Evolutionary conservation across 83 land plant species (phyloP).

Genomic region (Thuja plicata): DNA sequence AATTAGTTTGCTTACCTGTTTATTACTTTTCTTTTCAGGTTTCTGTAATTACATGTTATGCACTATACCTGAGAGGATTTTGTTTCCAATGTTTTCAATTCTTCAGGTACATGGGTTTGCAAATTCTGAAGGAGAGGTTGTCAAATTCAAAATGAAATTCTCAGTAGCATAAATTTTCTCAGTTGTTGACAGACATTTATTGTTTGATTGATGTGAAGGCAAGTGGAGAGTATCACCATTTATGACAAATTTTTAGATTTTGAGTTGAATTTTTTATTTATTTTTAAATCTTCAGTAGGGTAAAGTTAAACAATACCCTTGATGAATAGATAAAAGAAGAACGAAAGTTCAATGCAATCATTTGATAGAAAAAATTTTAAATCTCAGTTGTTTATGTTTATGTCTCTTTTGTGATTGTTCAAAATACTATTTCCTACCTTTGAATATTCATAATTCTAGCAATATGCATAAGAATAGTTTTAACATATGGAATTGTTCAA

Average conservation of each 20-base stretch:
- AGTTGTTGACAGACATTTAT: background rate
- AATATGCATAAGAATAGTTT: too few relatives aligned
- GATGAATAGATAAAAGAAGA: too few relatives aligned
- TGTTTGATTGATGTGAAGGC: background rate
- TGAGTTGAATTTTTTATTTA: too few relatives aligned
- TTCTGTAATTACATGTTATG: background rate
- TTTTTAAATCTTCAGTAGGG: too few relatives aligned
- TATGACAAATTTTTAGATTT: background rate
- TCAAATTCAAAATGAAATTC: background rate
- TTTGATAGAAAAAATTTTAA: too few relatives aligned
- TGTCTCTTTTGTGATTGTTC: background rate
- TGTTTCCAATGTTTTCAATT: background rate
- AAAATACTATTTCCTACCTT: too few relatives aligned
- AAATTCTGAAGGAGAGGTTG: background rate
- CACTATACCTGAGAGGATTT: background rate
- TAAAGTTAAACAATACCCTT: background rate
- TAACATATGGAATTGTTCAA: too few relatives aligned
- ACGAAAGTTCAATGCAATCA: too few relatives aligned
- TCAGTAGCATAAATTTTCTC: background rate
- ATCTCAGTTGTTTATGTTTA: background rate
- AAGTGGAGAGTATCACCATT: background rate
- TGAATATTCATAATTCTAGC: background rate
- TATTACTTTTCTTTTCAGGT: too few relatives aligned
- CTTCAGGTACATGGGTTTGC: constrained; percentile 4
- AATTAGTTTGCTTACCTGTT: background rate